Evolutionary conservation across 2,329 filamentous ascomycete genomes (phyloP).

Genomic region (Colletotrichum sansevieriae): DNA sequence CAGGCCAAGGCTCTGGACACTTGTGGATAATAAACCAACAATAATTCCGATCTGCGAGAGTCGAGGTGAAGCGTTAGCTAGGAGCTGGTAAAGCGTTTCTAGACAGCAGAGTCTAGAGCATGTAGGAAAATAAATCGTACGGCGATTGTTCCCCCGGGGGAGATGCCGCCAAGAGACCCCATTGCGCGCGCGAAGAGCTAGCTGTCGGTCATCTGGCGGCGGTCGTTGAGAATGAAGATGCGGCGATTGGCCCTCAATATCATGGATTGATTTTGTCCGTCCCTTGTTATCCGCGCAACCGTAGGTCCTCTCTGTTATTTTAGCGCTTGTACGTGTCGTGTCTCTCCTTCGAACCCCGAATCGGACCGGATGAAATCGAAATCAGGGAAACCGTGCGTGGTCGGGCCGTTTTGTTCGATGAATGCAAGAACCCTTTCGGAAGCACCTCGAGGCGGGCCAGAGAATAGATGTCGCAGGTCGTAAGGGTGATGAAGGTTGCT

Average conservation of each 20-base stretch:
- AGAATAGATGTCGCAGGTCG: constrained; percentile 13
- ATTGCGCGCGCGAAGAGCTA: constrained; percentile 63
- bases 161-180: constrained; percentile 81
- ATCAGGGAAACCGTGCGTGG: background rate
- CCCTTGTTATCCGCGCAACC: constrained; percentile 15
- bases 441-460: constrained; percentile 5
- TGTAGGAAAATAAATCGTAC: constrained; percentile 60
- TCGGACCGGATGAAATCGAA: constrained; percentile 20
- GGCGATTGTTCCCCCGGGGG: constrained; percentile 82
- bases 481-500: background rate
- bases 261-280: constrained; percentile 28
- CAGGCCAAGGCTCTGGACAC: constrained; percentile 92
- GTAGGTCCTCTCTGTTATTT: constrained; percentile 16
- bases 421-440: background rate
- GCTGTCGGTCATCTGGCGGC: constrained; percentile 62
- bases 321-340: constrained; percentile 19
- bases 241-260: constrained; percentile 35
- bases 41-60: constrained; percentile 83
- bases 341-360: constrained; percentile 11
- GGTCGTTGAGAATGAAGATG: constrained; percentile 36
- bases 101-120: background rate
- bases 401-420: constrained; percentile 15
- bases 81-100: background rate
- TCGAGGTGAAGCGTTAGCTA: constrained; percentile 26
- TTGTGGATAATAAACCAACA: constrained; percentile 93